These are phyloP conservation scores for Acanthamoeba royreba DNA, from an alignment of 208 protist genomes.

Conservation along the genomic window DNA sequence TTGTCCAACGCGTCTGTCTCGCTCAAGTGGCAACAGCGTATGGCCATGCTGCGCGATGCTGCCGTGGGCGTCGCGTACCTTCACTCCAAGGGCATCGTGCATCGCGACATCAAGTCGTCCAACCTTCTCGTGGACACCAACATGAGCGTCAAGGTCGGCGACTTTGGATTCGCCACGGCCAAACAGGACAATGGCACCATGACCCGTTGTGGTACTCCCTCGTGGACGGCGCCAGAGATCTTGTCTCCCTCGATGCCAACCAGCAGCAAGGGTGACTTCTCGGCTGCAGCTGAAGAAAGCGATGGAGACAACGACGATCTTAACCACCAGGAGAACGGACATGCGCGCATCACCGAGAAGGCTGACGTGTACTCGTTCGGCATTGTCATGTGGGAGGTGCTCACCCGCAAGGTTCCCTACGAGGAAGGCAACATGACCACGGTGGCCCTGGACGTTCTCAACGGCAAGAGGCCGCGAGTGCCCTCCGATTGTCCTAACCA, in stretches of 20 bases:
- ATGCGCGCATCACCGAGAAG: slow-evolving; percentile 27
- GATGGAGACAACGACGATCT: neutral
- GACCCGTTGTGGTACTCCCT: slow-evolving; percentile 30
- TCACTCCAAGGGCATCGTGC: neutral
- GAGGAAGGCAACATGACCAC: neutral
- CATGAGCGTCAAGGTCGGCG: neutral
- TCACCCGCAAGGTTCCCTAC: neutral
- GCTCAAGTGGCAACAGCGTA: neutral
- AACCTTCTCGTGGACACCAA: slow-evolving; percentile 16
- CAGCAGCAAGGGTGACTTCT: too few relatives aligned
- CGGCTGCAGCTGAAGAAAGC: too few relatives aligned
- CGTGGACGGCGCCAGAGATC: neutral
- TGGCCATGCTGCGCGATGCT: slow-evolving; percentile 18
- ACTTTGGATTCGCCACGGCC: slow-evolving; percentile 31
- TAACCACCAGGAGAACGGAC: neutral
- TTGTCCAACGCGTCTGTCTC: slow-evolving; percentile 34
- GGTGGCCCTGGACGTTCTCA: neutral
- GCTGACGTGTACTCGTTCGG: slow-evolving; percentile 22
- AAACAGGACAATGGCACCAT: slow-evolving; percentile 35
- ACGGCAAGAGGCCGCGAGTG: neutral
- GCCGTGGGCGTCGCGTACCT: slow-evolving; percentile 2
- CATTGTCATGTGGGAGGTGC: slow-evolving; percentile 44
- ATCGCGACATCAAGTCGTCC: slow-evolving; percentile 49
- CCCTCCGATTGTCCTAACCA: neutral
- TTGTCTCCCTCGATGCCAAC: neutral